Evolutionary conservation across 495 filamentous ascomycete species (phyloP).

Genomic region (Penicillium angulare): DNA sequence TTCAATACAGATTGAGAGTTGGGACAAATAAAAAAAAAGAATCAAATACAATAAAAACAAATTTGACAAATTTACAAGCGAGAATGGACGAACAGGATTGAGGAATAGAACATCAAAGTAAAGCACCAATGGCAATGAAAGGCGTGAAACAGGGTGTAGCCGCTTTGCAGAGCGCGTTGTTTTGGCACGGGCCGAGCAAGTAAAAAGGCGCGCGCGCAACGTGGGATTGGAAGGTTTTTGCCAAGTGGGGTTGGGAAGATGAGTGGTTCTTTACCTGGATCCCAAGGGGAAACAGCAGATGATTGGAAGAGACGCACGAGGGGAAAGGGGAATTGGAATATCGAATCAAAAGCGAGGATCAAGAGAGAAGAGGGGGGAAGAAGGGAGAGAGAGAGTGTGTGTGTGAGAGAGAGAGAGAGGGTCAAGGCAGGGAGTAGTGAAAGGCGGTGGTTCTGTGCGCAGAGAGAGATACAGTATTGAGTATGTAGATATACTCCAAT

Average conservation of each 20-base stretch:
- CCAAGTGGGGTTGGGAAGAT: too few species aligned
- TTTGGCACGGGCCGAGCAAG: slow-evolving; percentile 21
- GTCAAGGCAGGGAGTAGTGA: slow-evolving; percentile 24
- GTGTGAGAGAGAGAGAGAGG: slow-evolving; percentile 1
- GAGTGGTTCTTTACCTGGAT: neutral
- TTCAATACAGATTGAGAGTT: neutral
- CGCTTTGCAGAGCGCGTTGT: slow-evolving; percentile 27
- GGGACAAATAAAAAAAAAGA: neutral
- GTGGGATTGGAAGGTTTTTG: too few species aligned
- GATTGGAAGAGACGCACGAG: slow-evolving; percentile 32
- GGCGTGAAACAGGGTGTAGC: slow-evolving; percentile 10
- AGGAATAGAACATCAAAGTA: slow-evolving; percentile 18
- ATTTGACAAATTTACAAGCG: neutral
- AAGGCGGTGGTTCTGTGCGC: slow-evolving; percentile 5
- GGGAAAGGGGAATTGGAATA: too few species aligned
- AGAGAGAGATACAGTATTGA: too few species aligned
- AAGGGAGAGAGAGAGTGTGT: too few species aligned
- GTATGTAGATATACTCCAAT: too few species aligned
- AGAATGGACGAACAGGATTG: neutral
- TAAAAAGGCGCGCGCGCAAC: slow-evolving; percentile 23
- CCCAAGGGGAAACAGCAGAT: slow-evolving; percentile 16
- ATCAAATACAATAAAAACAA: neutral
- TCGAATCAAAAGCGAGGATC: too few species aligned
- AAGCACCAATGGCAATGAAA: slow-evolving; percentile 13
- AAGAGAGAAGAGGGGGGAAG: slow-evolving; percentile 8